phyloP scores from a whole-genome alignment of 2,329 filamentous ascomycete species.

The Coniella vitis region DNA sequence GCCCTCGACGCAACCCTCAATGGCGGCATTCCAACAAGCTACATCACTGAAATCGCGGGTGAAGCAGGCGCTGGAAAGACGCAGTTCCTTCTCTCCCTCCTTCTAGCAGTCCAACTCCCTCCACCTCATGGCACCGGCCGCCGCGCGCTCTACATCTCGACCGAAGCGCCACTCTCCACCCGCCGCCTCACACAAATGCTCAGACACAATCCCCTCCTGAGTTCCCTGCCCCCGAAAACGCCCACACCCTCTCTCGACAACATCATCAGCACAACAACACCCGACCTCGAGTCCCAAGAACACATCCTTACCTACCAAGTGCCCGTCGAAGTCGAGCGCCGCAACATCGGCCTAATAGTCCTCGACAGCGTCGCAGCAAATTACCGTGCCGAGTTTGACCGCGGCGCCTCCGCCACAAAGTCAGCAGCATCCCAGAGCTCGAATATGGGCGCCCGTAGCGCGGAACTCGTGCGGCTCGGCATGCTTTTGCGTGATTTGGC shows the following conservation, averaged over 20 bases:
- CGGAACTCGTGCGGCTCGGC: constrained; percentile 71
- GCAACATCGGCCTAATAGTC: constrained; percentile 73
- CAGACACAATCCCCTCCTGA: constrained; percentile 54
- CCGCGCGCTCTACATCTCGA: constrained; percentile 87
- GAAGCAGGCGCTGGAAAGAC: constrained; percentile 96
- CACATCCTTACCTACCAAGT: constrained; percentile 92
- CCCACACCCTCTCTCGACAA: constrained; percentile 59
- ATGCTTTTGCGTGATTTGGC: constrained; percentile 71
- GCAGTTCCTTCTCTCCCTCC: constrained; percentile 79
- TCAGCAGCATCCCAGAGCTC: constrained; percentile 27
- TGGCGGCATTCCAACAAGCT: constrained; percentile 74
- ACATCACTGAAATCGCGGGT: constrained; percentile 82
- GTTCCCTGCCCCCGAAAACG: constrained; percentile 20
- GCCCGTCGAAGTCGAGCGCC: constrained; percentile 71
- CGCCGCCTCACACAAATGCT: constrained; percentile 76
- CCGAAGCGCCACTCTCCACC: constrained; percentile 80
- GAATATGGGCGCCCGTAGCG: constrained; percentile 68
- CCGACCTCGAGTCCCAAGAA: constrained; percentile 89
- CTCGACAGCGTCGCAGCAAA: constrained; percentile 93
- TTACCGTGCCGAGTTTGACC: constrained; percentile 84
- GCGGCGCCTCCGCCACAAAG: constrained; percentile 27
- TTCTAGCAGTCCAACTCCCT: constrained; percentile 78
- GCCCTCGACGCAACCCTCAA: constrained; percentile 61
- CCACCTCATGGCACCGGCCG: constrained; percentile 62
- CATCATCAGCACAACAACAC: constrained; percentile 74